Conservation (phyloP, 257 asterid genomes). For the Solanum habrochaites region DNA sequence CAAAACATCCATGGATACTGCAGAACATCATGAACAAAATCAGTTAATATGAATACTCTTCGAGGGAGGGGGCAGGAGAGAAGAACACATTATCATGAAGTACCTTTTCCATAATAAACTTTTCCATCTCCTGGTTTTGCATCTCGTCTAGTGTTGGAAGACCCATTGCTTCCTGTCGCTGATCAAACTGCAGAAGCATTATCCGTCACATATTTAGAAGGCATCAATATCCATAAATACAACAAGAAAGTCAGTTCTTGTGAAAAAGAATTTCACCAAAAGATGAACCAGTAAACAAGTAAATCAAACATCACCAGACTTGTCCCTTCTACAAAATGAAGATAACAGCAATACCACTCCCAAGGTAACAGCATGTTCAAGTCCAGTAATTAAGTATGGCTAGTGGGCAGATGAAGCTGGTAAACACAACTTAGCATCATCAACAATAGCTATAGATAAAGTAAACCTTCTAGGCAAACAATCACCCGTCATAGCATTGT, state of each 20-base stretch:
- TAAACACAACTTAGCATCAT: not conserved
- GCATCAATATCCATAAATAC: not conserved
- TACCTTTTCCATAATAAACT: slow-evolving; percentile 74
- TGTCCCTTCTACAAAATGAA: not conserved
- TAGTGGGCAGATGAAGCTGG: not conserved
- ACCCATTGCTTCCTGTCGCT: slow-evolving; percentile 58
- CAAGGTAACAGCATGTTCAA: not conserved
- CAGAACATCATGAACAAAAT: not conserved
- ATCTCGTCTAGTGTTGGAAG: slow-evolving; percentile 57
- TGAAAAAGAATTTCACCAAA: not conserved
- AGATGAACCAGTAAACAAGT: not conserved
- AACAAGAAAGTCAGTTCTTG: not conserved
- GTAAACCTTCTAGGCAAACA: not conserved
- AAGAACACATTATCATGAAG: not conserved
- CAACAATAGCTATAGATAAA: not conserved
- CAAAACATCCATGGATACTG: slow-evolving; percentile 49
- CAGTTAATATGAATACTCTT: not conserved
- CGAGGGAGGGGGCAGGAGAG: not conserved
- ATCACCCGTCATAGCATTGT: not conserved
- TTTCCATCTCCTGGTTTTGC: slow-evolving; percentile 58
- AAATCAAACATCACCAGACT: not conserved
- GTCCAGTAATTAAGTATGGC: not conserved
- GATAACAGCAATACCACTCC: not conserved
- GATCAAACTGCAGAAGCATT: slow-evolving; percentile 32
- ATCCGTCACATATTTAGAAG: not conserved